A percentile compares a stretch with the other conserved stretches of the same genome.
Evolutionary conservation across 1,284 basidiomycete species (phyloP).

Genomic region (Fomitiporia mediterranea): DNA sequence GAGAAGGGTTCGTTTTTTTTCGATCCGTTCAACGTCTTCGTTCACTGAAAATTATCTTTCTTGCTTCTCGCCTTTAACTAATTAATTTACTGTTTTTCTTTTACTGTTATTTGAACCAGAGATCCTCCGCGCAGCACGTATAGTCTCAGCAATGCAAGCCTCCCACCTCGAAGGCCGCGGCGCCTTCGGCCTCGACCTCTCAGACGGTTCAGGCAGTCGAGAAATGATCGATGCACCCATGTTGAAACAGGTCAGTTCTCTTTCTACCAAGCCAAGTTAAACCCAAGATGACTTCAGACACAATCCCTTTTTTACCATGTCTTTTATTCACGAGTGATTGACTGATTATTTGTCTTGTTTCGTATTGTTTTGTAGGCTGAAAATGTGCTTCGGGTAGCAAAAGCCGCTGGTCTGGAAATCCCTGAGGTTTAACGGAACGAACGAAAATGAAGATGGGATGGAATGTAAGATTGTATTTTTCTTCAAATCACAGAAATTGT

Average conservation of each 20-base stretch:
- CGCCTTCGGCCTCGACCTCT: conserved; percentile 57
- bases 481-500: neutral
- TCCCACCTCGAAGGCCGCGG: conserved; percentile 48
- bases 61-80: neutral
- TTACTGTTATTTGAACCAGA: no score
- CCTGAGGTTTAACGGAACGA: conserved; percentile 34
- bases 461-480: neutral
- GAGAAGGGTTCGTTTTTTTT: conserved; percentile 56
- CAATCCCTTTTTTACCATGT: neutral
- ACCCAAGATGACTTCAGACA: no score
- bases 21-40: conserved; percentile 12
- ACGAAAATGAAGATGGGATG: neutral
- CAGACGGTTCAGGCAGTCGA: conserved; percentile 52
- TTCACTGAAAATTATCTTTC: neutral
- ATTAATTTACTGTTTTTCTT: neutral
- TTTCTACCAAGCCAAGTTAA: no score
- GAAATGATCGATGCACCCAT: conserved; percentile 94
- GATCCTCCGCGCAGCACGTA: conserved; percentile 72
- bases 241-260: conserved; percentile 72
- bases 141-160: conserved; percentile 59
- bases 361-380: conserved; percentile 50
- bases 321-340: conserved; percentile 26
- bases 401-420: conserved; percentile 58
- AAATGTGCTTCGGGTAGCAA: conserved; percentile 58
- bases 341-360: no score